Percentiles rank a stretch among this genome's conserved stretches.
phyloP scores from a whole-genome alignment of 306 rosid genomes.

The Oemleria cerasiformis region DNA sequence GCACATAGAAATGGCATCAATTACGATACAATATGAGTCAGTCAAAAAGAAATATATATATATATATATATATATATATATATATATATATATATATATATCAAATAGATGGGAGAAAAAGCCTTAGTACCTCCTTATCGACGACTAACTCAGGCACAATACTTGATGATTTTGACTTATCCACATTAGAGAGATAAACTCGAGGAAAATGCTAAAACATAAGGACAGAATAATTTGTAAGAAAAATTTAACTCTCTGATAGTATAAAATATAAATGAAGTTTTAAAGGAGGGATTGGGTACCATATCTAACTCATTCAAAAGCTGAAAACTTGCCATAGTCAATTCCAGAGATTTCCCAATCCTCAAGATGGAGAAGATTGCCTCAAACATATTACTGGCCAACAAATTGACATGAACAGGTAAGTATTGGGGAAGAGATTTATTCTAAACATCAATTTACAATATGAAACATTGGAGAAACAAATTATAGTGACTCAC shows the following conservation, averaged over 20 bases:
- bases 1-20: slow-evolving; percentile 6
- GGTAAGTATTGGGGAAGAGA: neutral
- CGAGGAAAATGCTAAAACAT: slow-evolving; percentile 58
- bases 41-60: neutral
- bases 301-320: slow-evolving; percentile 76
- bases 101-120: neutral
- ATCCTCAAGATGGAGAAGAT: slow-evolving; percentile 41
- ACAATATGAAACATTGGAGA: too few species aligned
- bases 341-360: slow-evolving; percentile 43
- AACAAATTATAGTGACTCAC: too few species aligned
- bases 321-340: slow-evolving; percentile 47
- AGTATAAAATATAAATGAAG: slow-evolving; percentile 7
- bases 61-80: too few species aligned
- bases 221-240: slow-evolving; percentile 6
- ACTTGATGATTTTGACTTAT: slow-evolving; percentile 29
- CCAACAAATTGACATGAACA: slow-evolving; percentile 11
- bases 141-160: slow-evolving; percentile 38
- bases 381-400: slow-evolving; percentile 41
- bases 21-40: neutral
- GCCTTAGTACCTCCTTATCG: slow-evolving; percentile 56
- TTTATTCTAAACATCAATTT: neutral
- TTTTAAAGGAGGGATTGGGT: neutral
- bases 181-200: slow-evolving; percentile 33
- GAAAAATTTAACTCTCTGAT: slow-evolving; percentile 8
- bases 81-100: too few species aligned